These are phyloP conservation scores for Sclerotinia trifoliorum DNA, from an alignment of 2,329 filamentous ascomycete genomes.

Conservation along the genomic window DNA sequence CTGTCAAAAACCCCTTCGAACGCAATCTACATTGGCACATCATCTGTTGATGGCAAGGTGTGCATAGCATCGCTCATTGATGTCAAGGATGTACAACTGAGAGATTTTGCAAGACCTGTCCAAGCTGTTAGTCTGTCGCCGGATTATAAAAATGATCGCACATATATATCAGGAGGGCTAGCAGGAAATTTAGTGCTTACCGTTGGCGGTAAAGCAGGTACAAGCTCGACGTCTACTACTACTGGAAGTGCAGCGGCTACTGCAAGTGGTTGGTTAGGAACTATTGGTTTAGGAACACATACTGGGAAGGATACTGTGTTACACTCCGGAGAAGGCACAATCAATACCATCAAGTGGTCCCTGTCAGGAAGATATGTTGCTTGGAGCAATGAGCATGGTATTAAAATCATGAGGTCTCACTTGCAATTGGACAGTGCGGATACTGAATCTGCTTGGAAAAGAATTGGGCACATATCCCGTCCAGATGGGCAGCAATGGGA, in stretches of 20 bases:
- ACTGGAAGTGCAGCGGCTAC: slow-evolving; percentile 77
- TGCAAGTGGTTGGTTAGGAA: slow-evolving; percentile 87
- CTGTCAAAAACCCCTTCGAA: slow-evolving; percentile 74
- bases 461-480: slow-evolving; percentile 87
- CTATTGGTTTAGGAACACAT: slow-evolving; percentile 75
- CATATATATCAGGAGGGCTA: slow-evolving; percentile 86
- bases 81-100: slow-evolving; percentile 81
- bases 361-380: slow-evolving; percentile 86
- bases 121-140: slow-evolving; percentile 93
- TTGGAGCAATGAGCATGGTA: slow-evolving; percentile 95
- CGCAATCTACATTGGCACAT: slow-evolving; percentile 88
- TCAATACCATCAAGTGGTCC: slow-evolving; percentile 93
- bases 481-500: slow-evolving; percentile 88
- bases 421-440: slow-evolving; percentile 74
- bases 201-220: slow-evolving; percentile 72
- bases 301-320: slow-evolving; percentile 82
- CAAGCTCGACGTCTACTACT: slow-evolving; percentile 81
- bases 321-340: slow-evolving; percentile 88
- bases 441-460: slow-evolving; percentile 85
- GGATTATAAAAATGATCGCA: slow-evolving; percentile 84
- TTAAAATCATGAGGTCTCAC: slow-evolving; percentile 95
- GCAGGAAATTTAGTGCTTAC: slow-evolving; percentile 88
- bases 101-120: slow-evolving; percentile 91
- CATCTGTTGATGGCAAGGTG: slow-evolving; percentile 93
- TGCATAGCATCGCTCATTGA: slow-evolving; percentile 88